Conservation (phyloP, 2,329 filamentous ascomycete genomes). For the Xylariaceae sp. region DNA sequence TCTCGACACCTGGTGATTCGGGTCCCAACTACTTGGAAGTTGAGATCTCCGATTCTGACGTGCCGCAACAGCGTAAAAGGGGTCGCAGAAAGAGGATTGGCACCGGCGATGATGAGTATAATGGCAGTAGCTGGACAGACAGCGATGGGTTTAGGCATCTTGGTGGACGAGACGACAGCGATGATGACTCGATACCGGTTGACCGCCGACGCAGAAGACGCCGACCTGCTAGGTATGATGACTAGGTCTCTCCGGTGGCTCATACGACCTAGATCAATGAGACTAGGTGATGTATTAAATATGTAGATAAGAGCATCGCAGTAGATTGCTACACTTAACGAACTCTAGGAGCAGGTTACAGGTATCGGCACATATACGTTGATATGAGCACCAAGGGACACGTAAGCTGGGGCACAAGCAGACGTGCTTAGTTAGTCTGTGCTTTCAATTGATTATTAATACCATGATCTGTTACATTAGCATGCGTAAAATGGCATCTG, state of each 20-base stretch:
- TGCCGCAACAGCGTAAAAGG: conserved; percentile 22
- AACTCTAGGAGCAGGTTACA: too few relatives aligned
- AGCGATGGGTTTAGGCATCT: conserved; percentile 32
- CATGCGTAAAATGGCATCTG: too few relatives aligned
- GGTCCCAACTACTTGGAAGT: conserved; percentile 19
- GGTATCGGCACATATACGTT: too few relatives aligned
- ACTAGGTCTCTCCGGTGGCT: conserved; percentile 24
- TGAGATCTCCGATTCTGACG: conserved; percentile 34
- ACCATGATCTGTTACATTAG: too few relatives aligned
- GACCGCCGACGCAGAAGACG: conserved; percentile 33
- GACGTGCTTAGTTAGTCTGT: too few relatives aligned
- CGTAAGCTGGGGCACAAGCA: too few relatives aligned
- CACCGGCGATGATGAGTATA: conserved; percentile 38
- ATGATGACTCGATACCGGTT: conserved; percentile 31
- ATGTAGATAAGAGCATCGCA: conserved; percentile 8
- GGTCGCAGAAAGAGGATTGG: conserved; percentile 26
- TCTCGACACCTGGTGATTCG: conserved; percentile 35
- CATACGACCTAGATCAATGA: background rate
- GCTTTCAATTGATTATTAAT: too few relatives aligned
- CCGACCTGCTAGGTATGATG: conserved; percentile 39
- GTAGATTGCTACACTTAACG: too few relatives aligned
- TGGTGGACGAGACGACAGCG: conserved; percentile 30
- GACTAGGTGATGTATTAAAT: conserved; percentile 4
- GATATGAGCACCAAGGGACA: too few relatives aligned
- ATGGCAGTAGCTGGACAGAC: conserved; percentile 37